These are phyloP conservation scores for Talaromyces islandicus DNA, from an alignment of 2,329 filamentous ascomycete species.

Conservation along the genomic window DNA sequence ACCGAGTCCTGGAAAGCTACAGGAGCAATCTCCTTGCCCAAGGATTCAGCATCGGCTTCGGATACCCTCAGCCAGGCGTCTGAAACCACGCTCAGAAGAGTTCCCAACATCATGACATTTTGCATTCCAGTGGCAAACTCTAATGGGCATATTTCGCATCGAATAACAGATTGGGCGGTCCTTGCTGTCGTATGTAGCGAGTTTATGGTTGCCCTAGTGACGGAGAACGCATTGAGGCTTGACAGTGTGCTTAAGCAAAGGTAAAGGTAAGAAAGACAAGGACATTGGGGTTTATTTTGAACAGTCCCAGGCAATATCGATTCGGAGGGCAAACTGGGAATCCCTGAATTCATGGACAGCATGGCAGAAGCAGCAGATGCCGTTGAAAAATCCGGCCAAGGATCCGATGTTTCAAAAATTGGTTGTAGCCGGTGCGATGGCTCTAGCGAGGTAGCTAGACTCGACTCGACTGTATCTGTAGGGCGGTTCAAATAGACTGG, in stretches of 20 bases:
- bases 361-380: constrained; percentile 26
- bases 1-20: constrained; percentile 21
- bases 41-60: constrained; percentile 27
- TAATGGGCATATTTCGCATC: constrained; percentile 37
- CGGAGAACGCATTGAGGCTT: constrained; percentile 36
- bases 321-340: constrained; percentile 15
- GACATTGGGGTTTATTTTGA: constrained; percentile 22
- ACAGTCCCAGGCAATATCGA: constrained; percentile 13
- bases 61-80: constrained; percentile 39
- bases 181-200: constrained; percentile 38
- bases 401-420: constrained; percentile 23
- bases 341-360: constrained; percentile 18
- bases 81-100: constrained; percentile 38
- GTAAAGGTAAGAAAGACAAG: constrained; percentile 39
- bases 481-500: constrained; percentile 18
- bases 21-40: constrained; percentile 30
- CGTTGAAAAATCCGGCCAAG: constrained; percentile 38
- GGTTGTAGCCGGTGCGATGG: constrained; percentile 18
- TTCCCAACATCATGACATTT: constrained; percentile 43
- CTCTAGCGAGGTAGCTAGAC: constrained; percentile 12
- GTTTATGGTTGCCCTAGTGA: constrained; percentile 37
- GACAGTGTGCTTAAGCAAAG: constrained; percentile 38
- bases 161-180: constrained; percentile 36
- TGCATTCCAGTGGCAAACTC: constrained; percentile 37
- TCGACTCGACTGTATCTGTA: neutral